Percentiles rank a stretch among this genome's conserved stretches.
phyloP scores from a whole-genome alignment of 345 rosid genomes.

The Acer yangbiense region DNA sequence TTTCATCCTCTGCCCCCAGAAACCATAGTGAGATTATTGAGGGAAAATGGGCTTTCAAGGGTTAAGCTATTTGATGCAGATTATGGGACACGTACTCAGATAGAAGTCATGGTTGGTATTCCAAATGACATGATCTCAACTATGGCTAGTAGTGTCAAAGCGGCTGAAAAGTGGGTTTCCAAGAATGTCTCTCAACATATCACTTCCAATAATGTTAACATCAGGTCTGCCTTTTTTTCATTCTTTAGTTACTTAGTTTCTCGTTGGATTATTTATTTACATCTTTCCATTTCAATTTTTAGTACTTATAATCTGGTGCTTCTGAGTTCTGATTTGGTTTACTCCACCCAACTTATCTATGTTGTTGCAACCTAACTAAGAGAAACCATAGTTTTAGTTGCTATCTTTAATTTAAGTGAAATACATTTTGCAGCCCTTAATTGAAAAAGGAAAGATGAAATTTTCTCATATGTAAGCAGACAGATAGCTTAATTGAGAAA shows the following conservation, averaged over 20 bases:
- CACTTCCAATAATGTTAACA: conserved; percentile 55
- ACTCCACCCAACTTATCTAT: not conserved
- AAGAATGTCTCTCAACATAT: conserved; percentile 77
- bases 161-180: conserved; percentile 94
- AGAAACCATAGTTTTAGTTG: not conserved
- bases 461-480: not conserved
- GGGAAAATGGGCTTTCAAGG: conserved; percentile 64
- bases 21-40: conserved; percentile 64
- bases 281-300: not conserved
- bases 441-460: not conserved
- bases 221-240: conserved; percentile 52
- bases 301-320: no score
- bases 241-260: not conserved
- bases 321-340: no score
- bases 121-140: conserved; percentile 88
- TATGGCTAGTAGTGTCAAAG: conserved; percentile 63
- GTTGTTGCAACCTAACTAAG: not conserved
- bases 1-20: conserved; percentile 79
- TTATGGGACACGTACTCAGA: conserved; percentile 48
- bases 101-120: conserved; percentile 44
- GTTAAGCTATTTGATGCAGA: conserved; percentile 96
- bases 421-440: not conserved
- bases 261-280: not conserved
- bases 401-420: conserved; percentile 7
- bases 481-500: not conserved